Evolutionary conservation across 345 rosid species (phyloP), one percentile per base, ranked within the genome.

Genomic region (Cardamine occulta): DNA sequence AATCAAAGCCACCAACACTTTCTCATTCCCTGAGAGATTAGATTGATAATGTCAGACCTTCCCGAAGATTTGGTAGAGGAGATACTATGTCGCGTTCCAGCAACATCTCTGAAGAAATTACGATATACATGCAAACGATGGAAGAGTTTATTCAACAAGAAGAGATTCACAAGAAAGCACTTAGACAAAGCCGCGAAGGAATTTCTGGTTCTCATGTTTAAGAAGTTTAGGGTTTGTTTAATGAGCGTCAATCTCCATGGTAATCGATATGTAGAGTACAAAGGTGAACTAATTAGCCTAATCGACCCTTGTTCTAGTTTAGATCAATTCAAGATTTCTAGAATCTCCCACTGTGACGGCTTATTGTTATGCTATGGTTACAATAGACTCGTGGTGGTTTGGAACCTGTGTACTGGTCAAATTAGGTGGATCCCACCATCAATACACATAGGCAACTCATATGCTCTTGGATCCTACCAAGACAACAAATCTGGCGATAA

Each of bases 41-140:
- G 0, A 3, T 28, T 28, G 6, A 28, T 5, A 28, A 28, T 28
- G 31, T 28, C 31, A 0, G 39, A 24, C 6, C 63, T 68, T 68
- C 52, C 73, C 4, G 0, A 10, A 1, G 52, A 54, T 26, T 68
- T 39, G 28, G 11, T 24, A 29, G 63, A 68, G 3, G 73, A 68
- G 35, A 39, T 68, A 63, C 39, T 63, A 0, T 44, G 39, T 63
- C 54, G 55, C 0, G 40, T 64, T 64, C 55, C 55, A 21, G 18
- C 73, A 8, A 54, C 31, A 26, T 54, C 39, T 24, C 51, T 53
- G 0, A 68, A 2, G 29, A 39, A 11, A 0, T n/a, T 53, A n/a
- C 73, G 73, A 54, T 37, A 15, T 10, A 23, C 49, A 9, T 63
- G 68, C 24, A 63, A 63, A 63, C 24, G 5, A n/a, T 64, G 68